Conservation (phyloP, 768 basidiomycete species). For the Collybiopsis luxurians region DNA sequence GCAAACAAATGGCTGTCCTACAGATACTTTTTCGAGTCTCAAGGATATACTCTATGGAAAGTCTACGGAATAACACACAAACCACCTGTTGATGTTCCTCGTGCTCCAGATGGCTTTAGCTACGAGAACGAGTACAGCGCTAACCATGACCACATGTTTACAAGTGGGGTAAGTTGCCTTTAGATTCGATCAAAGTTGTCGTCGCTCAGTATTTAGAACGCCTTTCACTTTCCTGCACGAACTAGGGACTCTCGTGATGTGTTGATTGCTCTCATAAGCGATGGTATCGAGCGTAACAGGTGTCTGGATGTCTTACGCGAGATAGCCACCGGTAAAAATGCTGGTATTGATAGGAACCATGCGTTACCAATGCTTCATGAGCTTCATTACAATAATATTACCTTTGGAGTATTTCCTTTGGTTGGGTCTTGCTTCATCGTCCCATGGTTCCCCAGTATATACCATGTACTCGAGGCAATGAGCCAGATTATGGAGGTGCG, state of each 20-base stretch:
- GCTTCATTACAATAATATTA: background rate
- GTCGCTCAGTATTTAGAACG: background rate
- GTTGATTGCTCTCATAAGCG: background rate
- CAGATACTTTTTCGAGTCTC: background rate
- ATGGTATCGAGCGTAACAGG: background rate
- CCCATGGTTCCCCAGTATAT: background rate
- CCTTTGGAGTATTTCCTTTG: constrained; percentile 5
- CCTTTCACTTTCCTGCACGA: background rate
- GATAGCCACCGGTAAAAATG: background rate
- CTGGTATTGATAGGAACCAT: constrained; percentile 2
- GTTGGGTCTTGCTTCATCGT: background rate
- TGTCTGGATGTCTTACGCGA: background rate
- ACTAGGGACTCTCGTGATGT: constrained; percentile 2
- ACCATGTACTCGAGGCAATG: background rate
- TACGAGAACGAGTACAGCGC: background rate
- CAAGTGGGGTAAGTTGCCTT: background rate
- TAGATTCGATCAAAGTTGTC: background rate
- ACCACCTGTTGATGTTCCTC: constrained; percentile 11
- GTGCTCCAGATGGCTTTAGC: constrained; percentile 6
- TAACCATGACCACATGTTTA: background rate
- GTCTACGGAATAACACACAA: background rate
- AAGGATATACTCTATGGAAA: background rate
- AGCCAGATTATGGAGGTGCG: constrained; percentile 6
- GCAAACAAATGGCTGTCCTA: background rate
- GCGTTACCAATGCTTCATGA: background rate